phyloP scores from a whole-genome alignment of 2,329 filamentous ascomycete species.

The Exutisphaerella laricina region DNA sequence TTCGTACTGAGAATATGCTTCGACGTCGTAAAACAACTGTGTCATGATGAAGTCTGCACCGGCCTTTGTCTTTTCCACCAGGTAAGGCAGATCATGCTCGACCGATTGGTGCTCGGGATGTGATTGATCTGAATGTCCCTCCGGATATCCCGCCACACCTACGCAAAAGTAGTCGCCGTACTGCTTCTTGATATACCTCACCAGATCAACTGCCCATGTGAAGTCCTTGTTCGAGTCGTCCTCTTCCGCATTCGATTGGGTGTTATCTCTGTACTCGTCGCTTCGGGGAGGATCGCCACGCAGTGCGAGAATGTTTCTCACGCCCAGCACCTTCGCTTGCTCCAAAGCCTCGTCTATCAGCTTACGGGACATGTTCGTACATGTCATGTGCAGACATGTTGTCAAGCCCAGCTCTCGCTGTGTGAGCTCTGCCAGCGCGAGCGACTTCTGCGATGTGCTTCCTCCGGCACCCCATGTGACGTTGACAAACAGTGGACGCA shows the following conservation, averaged over 20 bases:
- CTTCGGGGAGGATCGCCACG: slow-evolving; percentile 85
- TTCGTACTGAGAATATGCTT: slow-evolving; percentile 78
- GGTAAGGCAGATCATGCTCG: slow-evolving; percentile 68
- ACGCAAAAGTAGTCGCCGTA: slow-evolving; percentile 96
- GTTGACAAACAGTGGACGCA: slow-evolving; percentile 90
- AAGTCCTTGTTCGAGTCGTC: slow-evolving; percentile 69
- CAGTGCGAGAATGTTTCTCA: slow-evolving; percentile 88
- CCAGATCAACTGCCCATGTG: slow-evolving; percentile 80
- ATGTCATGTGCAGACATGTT: slow-evolving; percentile 92
- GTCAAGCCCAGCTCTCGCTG: slow-evolving; percentile 88
- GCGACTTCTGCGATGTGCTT: slow-evolving; percentile 81
- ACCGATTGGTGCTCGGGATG: slow-evolving; percentile 71
- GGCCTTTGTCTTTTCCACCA: slow-evolving; percentile 84
- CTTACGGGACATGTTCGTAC: slow-evolving; percentile 90
- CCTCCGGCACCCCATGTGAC: slow-evolving; percentile 98
- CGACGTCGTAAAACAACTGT: slow-evolving; percentile 88
- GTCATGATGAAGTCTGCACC: slow-evolving; percentile 99
- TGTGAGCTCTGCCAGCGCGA: slow-evolving; percentile 91
- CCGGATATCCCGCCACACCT: slow-evolving; percentile 89
- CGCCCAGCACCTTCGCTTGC: slow-evolving; percentile 82
- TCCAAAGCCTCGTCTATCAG: slow-evolving; percentile 85
- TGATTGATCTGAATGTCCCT: slow-evolving; percentile 88
- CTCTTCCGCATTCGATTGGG: slow-evolving; percentile 51
- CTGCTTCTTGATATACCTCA: slow-evolving; percentile 76
- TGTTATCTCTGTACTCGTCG: slow-evolving; percentile 74